Evolutionary conservation across 768 basidiomycete genomes (phyloP).

Genomic region (Leucosporidium yakuticum): DNA sequence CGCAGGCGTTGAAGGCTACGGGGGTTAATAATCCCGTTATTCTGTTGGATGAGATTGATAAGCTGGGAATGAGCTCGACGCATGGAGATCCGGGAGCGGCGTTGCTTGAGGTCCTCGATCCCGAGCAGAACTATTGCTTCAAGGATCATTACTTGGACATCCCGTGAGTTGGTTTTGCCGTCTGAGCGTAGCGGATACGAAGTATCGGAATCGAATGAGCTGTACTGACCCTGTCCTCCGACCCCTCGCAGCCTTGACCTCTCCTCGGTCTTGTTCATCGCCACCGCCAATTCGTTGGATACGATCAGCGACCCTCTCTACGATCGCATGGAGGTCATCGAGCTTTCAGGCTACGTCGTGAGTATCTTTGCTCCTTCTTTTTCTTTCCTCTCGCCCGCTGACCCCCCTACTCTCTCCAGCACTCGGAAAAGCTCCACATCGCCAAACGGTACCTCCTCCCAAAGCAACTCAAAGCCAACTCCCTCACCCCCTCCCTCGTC

Average conservation of each 20-base stretch:
- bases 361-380: conserved; percentile 41
- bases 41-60: conserved; percentile 87
- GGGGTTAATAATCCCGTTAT: conserved; percentile 74
- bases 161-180: conserved; percentile 44
- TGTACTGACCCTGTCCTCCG: not conserved
- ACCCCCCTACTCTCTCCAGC: not conserved
- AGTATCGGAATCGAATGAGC: not conserved
- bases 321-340: conserved; percentile 83
- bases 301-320: conserved; percentile 81
- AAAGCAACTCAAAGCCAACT: conserved; percentile 77
- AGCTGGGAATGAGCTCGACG: conserved; percentile 55
- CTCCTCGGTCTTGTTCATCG: conserved; percentile 65
- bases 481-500: conserved; percentile 58
- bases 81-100: conserved; percentile 91
- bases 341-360: conserved; percentile 55
- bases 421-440: conserved; percentile 86
- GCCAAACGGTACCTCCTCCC: conserved; percentile 79
- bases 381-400: conserved; percentile 55
- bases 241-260: conserved; percentile 26
- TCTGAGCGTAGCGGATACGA: too few species aligned
- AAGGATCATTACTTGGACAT: conserved; percentile 89
- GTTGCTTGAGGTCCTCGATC: conserved; percentile 61
- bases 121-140: conserved; percentile 37
- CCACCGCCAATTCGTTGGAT: conserved; percentile 82
- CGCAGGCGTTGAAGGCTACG: conserved; percentile 78